Evolutionary conservation across 148 eudicot species (phyloP).

Genomic region (Nepenthes gracilis): DNA sequence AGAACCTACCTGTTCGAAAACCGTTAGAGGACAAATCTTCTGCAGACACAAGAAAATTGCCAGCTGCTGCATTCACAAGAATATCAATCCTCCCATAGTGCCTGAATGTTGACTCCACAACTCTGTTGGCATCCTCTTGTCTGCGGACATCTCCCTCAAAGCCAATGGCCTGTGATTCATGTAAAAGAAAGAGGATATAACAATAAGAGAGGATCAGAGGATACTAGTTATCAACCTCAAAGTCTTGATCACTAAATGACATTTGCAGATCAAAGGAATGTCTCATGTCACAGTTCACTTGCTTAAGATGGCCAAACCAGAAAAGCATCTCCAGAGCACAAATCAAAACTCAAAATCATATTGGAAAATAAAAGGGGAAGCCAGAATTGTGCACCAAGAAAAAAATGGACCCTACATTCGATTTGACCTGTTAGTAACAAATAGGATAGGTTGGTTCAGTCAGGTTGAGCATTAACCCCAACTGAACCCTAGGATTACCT

Average conservation of each 20-base stretch:
- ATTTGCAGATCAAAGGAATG: too few species aligned
- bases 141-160: conserved; percentile 93
- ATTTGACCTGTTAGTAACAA: too few species aligned
- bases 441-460: too few species aligned
- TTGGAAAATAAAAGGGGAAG: too few species aligned
- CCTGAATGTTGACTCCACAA: conserved; percentile 66
- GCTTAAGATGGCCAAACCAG: too few species aligned
- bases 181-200: neutral
- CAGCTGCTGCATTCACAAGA: conserved; percentile 99
- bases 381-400: too few species aligned
- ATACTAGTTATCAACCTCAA: neutral
- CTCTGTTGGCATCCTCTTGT: conserved; percentile 70
- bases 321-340: too few species aligned
- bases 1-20: conserved; percentile 66
- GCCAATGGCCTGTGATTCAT: conserved; percentile 54
- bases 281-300: too few species aligned
- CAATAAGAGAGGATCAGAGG: neutral
- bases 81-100: conserved; percentile 83
- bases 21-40: conserved; percentile 96
- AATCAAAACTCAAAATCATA: too few species aligned
- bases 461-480: too few species aligned
- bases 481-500: too few species aligned
- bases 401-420: too few species aligned
- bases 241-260: neutral
- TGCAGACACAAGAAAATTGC: conserved; percentile 79